phyloP scores from a whole-genome alignment of 306 rosid species.

The Quercus robur region DNA sequence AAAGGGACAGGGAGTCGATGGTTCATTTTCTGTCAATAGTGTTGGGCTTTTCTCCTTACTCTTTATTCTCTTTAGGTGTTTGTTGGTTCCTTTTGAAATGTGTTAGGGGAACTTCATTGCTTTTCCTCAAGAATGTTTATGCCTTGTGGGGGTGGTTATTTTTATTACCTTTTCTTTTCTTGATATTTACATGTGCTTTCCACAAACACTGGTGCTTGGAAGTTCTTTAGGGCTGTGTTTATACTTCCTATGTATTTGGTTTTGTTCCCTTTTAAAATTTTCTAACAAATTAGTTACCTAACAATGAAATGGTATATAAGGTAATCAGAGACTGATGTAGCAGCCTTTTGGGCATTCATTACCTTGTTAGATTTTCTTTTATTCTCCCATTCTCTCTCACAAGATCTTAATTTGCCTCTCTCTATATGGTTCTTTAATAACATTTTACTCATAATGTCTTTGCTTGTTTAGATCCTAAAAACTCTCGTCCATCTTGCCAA shows the following conservation, averaged over 20 bases:
- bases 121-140: background rate
- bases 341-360: background rate
- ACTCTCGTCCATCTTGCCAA: slow-evolving; percentile 34
- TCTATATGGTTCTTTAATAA: background rate
- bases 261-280: no score
- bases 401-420: background rate
- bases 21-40: background rate
- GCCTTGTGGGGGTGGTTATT: background rate
- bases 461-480: slow-evolving; percentile 32
- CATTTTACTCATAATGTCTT: slow-evolving; percentile 14
- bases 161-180: background rate
- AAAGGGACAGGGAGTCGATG: background rate
- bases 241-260: background rate
- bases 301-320: no score
- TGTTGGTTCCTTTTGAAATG: background rate
- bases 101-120: background rate
- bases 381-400: background rate
- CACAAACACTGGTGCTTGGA: background rate
- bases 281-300: no score
- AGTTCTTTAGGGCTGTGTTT: background rate
- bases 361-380: background rate
- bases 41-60: background rate
- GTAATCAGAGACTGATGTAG: background rate
- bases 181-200: background rate
- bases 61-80: background rate